phyloP scores from a whole-genome alignment of 2,329 filamentous ascomycete species.

The Alternaria sp. region DNA sequence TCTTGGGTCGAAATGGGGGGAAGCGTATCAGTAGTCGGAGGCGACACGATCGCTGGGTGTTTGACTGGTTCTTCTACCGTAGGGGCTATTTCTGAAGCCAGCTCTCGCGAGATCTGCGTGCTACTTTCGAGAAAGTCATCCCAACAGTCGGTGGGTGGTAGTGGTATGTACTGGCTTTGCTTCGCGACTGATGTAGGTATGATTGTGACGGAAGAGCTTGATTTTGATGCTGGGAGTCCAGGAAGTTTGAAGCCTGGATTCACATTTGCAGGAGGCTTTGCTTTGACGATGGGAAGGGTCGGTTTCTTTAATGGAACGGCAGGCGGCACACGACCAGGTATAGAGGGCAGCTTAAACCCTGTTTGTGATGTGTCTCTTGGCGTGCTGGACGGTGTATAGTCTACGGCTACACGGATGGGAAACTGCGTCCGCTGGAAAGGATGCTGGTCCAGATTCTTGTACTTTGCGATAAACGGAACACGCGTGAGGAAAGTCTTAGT shows the following conservation, averaged over 20 bases:
- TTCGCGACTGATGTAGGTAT: background rate
- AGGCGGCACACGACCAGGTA: slow-evolving; percentile 12
- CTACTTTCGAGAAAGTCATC: slow-evolving; percentile 54
- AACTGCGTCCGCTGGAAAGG: slow-evolving; percentile 41
- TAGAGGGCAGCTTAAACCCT: slow-evolving; percentile 30
- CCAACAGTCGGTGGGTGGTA: slow-evolving; percentile 32
- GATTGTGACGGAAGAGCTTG: background rate
- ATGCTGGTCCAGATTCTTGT: slow-evolving; percentile 35
- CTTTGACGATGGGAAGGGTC: background rate
- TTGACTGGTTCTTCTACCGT: background rate
- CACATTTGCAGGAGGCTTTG: slow-evolving; percentile 6
- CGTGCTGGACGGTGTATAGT: slow-evolving; percentile 7
- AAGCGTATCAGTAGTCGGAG: slow-evolving; percentile 1
- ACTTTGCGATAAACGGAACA: slow-evolving; percentile 34
- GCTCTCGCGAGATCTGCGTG: slow-evolving; percentile 54
- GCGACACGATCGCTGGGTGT: background rate
- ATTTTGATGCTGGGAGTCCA: slow-evolving; percentile 32
- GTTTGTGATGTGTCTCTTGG: slow-evolving; percentile 15
- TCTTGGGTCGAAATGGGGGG: slow-evolving; percentile 49
- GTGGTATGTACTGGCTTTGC: background rate
- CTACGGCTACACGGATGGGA: slow-evolving; percentile 38
- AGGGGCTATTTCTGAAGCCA: slow-evolving; percentile 29
- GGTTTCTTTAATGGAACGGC: slow-evolving; percentile 14
- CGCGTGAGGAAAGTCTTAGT: slow-evolving; percentile 41
- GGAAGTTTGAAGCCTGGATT: slow-evolving; percentile 36